Evolutionary conservation across 2,329 filamentous ascomycete species (phyloP), one percentile per base, ranked within the genome.

Genomic region (Sporothrix dimorphospora): DNA sequence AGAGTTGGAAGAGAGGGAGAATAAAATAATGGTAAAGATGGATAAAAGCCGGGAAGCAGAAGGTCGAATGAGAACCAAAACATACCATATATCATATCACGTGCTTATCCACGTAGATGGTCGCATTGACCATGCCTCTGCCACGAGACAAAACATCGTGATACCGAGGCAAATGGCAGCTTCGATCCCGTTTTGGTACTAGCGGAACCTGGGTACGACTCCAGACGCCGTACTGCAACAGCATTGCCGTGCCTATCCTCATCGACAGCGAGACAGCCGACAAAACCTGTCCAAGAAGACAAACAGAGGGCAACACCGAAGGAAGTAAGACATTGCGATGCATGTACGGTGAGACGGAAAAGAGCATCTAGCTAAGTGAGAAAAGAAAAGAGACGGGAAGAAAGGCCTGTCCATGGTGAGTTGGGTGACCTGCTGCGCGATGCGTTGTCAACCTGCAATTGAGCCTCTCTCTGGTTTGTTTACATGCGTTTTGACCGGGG

Each of bases 371-470:
- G 9, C 40, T 27, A 16, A 6, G 30, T 27, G 8, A 27, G n/a
- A 65, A 65, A 65, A 11, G 34, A 42, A 16, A 12, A 45, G 24
- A 8, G 11, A 12, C 40, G 45, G 21, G 40, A 27, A 45, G 12
- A 24, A 69, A 30, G 47, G 65, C 24, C 16, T 21, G 38, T 30
- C 7, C 21, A n/a, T 24, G 11, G 40, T 63, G 4, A 47, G 34
- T 49, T 11, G 63, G 30, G 42, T 21, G 45, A 0, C 24, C 24
- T n/a, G 34, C 63, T 27, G 34, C 21, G 49, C 30, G 38, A 55
- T 71, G 42, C 30, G 69, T 65, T 71, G 69, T 65, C 69, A 49
- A 5, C 19, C 34, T 71, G 34, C 47, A 30, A 71, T 65, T 55
- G 57, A 65, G 9, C 63, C 63, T 66, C 63, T 24, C 63, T 66